Base-by-base conservation (phyloP, 2,329 filamentous ascomycete genomes). In the Metarhizium anisopliae region DNA sequence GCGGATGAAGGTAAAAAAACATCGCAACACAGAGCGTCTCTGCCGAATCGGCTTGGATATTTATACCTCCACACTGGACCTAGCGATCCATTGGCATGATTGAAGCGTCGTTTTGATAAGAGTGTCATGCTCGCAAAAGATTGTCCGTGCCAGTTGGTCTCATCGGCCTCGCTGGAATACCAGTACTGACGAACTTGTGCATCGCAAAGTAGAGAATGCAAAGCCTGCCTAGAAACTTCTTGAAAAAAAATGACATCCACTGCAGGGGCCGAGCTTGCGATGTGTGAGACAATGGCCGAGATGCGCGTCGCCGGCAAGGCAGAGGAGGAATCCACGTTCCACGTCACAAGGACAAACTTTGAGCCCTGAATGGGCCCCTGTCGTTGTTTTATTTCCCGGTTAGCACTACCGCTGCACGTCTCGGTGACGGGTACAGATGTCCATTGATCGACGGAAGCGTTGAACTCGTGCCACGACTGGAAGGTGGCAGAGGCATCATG, bases 1-100 rank as follows among this genome's bases (percentile, higher is more conserved):
- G 29, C 25, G 25, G 47, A 29, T 20, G 1, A 50, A 13, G 36
- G 43, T 38, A 66, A 30, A 13, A 66, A 55, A 8, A 72, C 32
- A 43, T 73, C 69, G 56, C 70, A 70, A 55, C 68, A 73, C 6
- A 73, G 63, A 1, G 69, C 70, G 57, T 71, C 63, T 35, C 69
- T 61, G 10, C 55, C 60, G 51, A 66, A 73, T 13, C 60, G 63
- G 52, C 66, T 70, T 1, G 63, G 64, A 40, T 63, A 69, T 1
- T 60, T 60, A 25, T 70, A 60, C 30, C 67, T 63, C 62, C 65
- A 73, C 2, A 72, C 53, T 1, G 65, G 59, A 3, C 71, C 69
- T 2, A 69, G 58, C 25, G 13, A 25, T 10, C n/a, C n/a, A 13
- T 6, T 47, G 43, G 18, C 43, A 18, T 35, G 50, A 1, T 43